Evolutionary conservation across 352 stramenopile species (phyloP).

Genomic region (Phytophthora megakarya): DNA sequence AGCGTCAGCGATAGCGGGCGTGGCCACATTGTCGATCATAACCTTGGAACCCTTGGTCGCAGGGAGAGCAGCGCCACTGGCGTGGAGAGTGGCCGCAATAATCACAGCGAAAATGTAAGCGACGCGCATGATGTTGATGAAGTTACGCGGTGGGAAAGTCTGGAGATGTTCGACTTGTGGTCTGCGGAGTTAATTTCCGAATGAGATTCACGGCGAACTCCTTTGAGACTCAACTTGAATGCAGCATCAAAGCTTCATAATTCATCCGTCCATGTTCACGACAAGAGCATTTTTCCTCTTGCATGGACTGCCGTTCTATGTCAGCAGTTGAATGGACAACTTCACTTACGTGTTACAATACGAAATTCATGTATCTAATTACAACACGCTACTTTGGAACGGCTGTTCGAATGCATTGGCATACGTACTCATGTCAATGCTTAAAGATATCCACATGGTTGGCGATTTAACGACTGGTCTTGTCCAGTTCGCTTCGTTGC

Average conservation of each 20-base stretch:
- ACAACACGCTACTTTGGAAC: too few species aligned
- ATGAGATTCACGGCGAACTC: neutral
- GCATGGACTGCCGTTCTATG: too few species aligned
- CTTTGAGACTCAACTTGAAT: neutral
- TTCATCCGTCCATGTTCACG: too few species aligned
- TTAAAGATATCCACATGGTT: too few species aligned
- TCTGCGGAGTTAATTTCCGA: neutral
- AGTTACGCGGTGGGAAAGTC: neutral
- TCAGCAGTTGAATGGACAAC: too few species aligned
- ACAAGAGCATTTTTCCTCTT: neutral
- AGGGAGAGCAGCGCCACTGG: neutral
- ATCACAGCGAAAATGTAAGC: neutral
- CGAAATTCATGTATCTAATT: too few species aligned
- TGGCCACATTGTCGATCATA: neutral
- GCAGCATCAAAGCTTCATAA: too few species aligned
- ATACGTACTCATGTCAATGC: too few species aligned
- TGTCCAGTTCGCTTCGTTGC: too few species aligned
- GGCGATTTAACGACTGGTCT: too few species aligned
- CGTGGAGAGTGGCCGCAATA: neutral
- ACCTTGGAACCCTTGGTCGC: neutral
- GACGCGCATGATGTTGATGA: neutral
- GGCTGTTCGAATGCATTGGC: too few species aligned
- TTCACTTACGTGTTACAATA: too few species aligned
- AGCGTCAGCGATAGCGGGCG: neutral
- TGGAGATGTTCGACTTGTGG: neutral